Conservation (phyloP, 1,139 yeast species). For the Lodderomyces orthopsilosis region DNA sequence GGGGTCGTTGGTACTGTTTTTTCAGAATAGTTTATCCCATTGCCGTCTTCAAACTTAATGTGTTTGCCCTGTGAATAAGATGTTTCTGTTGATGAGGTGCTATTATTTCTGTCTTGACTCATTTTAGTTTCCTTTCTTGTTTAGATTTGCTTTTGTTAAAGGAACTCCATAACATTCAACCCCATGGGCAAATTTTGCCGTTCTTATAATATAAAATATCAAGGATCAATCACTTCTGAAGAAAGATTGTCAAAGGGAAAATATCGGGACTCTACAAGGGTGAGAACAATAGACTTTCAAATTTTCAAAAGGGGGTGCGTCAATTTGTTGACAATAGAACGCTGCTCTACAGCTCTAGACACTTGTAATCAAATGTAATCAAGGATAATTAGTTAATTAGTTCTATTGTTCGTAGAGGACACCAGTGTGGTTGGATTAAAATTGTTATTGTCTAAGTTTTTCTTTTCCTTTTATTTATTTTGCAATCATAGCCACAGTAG, state of each 20-base stretch:
- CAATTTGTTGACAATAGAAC: not conserved
- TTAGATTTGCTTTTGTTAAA: not conserved
- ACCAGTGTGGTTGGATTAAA: not conserved
- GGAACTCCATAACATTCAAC: not conserved
- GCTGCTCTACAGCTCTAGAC: not conserved
- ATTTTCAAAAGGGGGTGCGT: too few relatives aligned
- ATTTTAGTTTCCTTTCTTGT: not conserved
- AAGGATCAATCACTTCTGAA: not conserved
- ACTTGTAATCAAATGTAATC: not conserved
- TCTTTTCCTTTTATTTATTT: not conserved
- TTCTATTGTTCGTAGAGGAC: not conserved
- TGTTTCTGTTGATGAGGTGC: slow-evolving; percentile 3
- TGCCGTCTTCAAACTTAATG: slow-evolving; percentile 6
- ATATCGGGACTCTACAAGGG: not conserved
- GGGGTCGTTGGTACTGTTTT: slow-evolving; percentile 11
- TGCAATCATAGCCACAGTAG: not conserved
- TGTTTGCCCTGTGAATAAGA: slow-evolving; percentile 3
- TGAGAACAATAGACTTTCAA: not conserved
- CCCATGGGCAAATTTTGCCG: not conserved
- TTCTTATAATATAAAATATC: not conserved
- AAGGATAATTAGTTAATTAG: not conserved
- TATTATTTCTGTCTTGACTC: slow-evolving; percentile 1
- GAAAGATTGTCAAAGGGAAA: not conserved
- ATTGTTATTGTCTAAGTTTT: not conserved
- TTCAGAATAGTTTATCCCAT: slow-evolving; percentile 6